Evolutionary conservation across 225 moss, liverwort and hornwort species (phyloP).

Genomic region (Pleurozium schreberi): DNA sequence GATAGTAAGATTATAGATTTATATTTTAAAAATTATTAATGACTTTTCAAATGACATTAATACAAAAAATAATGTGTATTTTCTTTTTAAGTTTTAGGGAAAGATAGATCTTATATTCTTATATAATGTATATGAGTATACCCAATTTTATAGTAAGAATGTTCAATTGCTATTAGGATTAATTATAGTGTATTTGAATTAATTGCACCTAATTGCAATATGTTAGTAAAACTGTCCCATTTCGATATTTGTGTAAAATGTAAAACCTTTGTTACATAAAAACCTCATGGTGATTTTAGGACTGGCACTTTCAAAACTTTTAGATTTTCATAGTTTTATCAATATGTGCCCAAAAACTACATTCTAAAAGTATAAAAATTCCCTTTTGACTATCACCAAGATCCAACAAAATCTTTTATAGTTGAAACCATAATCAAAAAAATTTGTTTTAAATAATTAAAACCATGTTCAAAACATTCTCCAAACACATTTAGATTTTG

Average conservation of each 20-base stretch:
- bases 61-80: too few species aligned
- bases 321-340: too few species aligned
- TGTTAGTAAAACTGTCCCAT: neutral
- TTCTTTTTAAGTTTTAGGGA: neutral
- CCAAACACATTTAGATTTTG: neutral
- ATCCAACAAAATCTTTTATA: neutral
- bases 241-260: neutral
- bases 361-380: neutral
- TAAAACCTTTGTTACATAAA: neutral
- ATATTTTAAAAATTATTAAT: neutral
- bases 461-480: neutral
- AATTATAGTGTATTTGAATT: neutral
- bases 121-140: neutral
- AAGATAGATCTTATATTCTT: fast-evolving
- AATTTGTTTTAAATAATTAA: neutral
- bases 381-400: neutral
- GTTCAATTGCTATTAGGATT: neutral
- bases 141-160: neutral
- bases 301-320: fast-evolving
- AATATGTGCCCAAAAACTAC: fast-evolving
- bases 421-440: neutral
- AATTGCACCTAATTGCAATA: fast-evolving
- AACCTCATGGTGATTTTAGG: neutral
- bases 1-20: neutral
- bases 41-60: too few species aligned